Base-by-base conservation (phyloP, 306 rosid genomes). In the Ziziphus jujuba region DNA sequence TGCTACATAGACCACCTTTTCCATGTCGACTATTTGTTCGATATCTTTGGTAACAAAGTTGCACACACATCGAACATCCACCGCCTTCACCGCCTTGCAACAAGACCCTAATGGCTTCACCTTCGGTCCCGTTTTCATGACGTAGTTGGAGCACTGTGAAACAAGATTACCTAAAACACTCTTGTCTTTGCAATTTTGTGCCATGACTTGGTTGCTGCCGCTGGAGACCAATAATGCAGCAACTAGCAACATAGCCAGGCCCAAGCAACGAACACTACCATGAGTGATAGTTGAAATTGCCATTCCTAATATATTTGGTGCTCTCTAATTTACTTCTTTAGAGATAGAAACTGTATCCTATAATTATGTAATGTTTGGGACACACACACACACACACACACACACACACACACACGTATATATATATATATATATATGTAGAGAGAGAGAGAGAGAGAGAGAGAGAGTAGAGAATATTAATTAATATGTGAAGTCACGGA, bases 71-170 rank as follows among this genome's bases (percentile, higher is more conserved):
- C 72, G 28, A 0, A 82, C 34, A 8, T 85, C 38, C 7, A 56
- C 43, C 1, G 7, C 9, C 13, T 15, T 73, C 38, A 85, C 0
- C 44, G 0, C 90, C 3, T 59, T 34, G 48, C 87, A 85, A 14
- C 90, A 85, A 4, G 13, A 74, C 9, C 48, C 16, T 17, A 84
- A 85, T 45, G 90, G 90, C 4, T 8, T 67, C 35, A 57, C 10
- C 1, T 0, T 1, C 1, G 90, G 83, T 21, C 87, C 90, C 0
- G 48, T 0, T 57, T 79, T 82, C 13, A 51, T n/a, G 45, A 79
- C 87, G 51, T 19, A 82, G 20, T 50, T 5, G 9, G 61, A 9
- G 13, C 84, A 81, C 28, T 76, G 40, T 0, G 77, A 7, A 56
- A 76, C 54, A 28, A 64, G 33, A 1, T 31, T 63, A 1, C 65